Base-by-base conservation (phyloP, 495 filamentous ascomycete species). In the Neurospora pannonica region DNA sequence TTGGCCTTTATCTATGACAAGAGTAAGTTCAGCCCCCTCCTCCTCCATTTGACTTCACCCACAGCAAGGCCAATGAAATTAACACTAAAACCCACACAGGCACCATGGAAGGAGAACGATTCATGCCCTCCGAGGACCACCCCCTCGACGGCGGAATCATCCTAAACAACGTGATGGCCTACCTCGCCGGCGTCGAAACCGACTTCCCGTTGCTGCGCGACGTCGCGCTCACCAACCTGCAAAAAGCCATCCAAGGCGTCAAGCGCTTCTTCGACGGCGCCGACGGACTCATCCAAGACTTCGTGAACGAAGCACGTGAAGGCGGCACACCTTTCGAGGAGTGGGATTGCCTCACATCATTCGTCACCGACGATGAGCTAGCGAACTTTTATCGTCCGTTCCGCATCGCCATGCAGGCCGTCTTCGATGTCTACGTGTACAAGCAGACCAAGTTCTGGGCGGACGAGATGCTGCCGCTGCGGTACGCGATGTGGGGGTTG, bases 1-100 rank as follows among this genome's bases (percentile, higher is more conserved):
- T 54, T 81, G 2, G 34, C 73, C 2, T 81, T 76, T 39, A 79
- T 81, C 74, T 81, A 81, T 62, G 42, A 67, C 38, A 70, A 78
- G 37, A 38, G 73, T 76, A 73, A 21, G 8, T 21, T 46, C 42
- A 46, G 19, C 11, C 19, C 42, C 4, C 36, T 39, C 15, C 42
- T 46, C 4, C n/a, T 11, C 19, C 42, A 46, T 11, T 38, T 38
- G 9, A 38, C 37, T 38, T 2, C 2, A 38, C 9, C 37, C 37
- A 38, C 2, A 9, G 15, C 39, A 40, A 40, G 39, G 4, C n/a
- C 19, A 21, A 21, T 21, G n/a, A 43, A 43, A 21, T n/a, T 46
- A 46, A 46, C 19, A 11, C 42, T 21, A 46, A 46, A 10, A n/a
- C 7, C 42, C 19, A 46, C 19, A n/a, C 42, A 46, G 42, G 42